Conservation (phyloP, 805 yeast species). For the Allodekkera sacchari region DNA sequence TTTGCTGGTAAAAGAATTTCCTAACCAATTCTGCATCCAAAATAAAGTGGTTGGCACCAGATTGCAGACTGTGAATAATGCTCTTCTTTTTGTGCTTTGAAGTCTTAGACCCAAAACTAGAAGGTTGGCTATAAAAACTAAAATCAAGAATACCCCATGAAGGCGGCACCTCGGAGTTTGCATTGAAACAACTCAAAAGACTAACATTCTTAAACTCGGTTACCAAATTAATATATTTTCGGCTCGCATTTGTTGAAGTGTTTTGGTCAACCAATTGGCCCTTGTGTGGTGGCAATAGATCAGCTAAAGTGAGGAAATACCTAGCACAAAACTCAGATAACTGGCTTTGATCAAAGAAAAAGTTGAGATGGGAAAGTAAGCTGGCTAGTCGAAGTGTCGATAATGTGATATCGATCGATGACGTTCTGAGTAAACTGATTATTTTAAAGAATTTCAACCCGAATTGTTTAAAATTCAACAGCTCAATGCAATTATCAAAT, state of each 20-base stretch:
- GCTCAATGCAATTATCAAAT: too few relatives aligned
- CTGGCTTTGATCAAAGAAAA: slow-evolving; percentile 43
- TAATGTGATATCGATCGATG: too few relatives aligned
- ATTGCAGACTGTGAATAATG: background rate
- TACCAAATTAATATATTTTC: background rate
- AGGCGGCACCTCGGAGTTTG: slow-evolving; percentile 34
- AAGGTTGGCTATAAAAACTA: slow-evolving; percentile 35
- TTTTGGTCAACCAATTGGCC: slow-evolving; percentile 8
- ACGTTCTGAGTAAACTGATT: too few relatives aligned
- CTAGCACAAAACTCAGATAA: slow-evolving; percentile 44
- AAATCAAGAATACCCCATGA: slow-evolving; percentile 51
- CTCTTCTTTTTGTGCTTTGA: slow-evolving; percentile 8
- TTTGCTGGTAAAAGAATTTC: slow-evolving; percentile 47
- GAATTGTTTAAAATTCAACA: too few relatives aligned
- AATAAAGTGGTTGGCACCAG: slow-evolving; percentile 41
- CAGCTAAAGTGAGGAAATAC: slow-evolving; percentile 29
- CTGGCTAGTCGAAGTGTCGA: too few relatives aligned
- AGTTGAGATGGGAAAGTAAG: too few relatives aligned
- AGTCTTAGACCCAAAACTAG: background rate
- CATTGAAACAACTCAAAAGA: slow-evolving; percentile 22
- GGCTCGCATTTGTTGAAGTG: slow-evolving; percentile 1
- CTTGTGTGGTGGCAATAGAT: slow-evolving; percentile 20
- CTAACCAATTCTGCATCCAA: slow-evolving; percentile 51
- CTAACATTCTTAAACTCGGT: slow-evolving; percentile 7
- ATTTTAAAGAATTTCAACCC: too few relatives aligned